Evolutionary conservation across 352 stramenopile genomes (phyloP), one percentile per base, ranked within the genome.

Genomic region (Phytophthora fragariae): DNA sequence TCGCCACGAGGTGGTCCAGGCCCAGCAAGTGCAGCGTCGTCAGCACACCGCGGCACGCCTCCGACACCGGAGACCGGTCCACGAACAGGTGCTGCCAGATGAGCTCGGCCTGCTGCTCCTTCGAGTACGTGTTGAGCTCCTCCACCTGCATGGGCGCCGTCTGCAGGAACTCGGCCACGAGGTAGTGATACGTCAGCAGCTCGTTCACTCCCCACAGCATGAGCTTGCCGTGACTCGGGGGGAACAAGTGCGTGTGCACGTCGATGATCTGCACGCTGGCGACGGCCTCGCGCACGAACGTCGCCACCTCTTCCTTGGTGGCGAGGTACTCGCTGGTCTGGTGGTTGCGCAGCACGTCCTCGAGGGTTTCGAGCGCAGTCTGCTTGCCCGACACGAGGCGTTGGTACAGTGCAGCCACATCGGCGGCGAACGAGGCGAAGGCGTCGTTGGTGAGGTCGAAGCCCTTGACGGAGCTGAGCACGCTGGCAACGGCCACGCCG

Each of bases 151-250:
- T 81, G 17, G 88, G 76, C n/a, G 85, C 88, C 21, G 91, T 98
- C 71, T 97, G 95, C 67, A 98, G 93, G 72, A 94, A 98, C 83
- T 98, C 95, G 3, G 94, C 92, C 17, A 99, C 94, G 11, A 98
- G 79, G 76, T 99, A 99, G 80, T 99, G 96, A 76, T 99, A 98
- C 21, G 94, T 98, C 33, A 99, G 81, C 44, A 99, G 76, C 69
- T 98, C 94, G 77, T 99, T 93, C 52, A 98, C 92, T 27, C 94
- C 95, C 89, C 91, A 98, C 1, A 98, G 86, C 86, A 97, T 98
- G 44, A 98, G 82, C 57, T 90, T 79, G 24, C 91, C 93, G 72
- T 98, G 95, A 27, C 81, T 92, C 14, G 94, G 92, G 47, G 96
- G 96, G 58, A 98, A 94, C 29, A 98, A 76, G 75, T 99, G 94